phyloP scores from a whole-genome alignment of 73 alveolate genomes.

The Stentor roeselii region DNA sequence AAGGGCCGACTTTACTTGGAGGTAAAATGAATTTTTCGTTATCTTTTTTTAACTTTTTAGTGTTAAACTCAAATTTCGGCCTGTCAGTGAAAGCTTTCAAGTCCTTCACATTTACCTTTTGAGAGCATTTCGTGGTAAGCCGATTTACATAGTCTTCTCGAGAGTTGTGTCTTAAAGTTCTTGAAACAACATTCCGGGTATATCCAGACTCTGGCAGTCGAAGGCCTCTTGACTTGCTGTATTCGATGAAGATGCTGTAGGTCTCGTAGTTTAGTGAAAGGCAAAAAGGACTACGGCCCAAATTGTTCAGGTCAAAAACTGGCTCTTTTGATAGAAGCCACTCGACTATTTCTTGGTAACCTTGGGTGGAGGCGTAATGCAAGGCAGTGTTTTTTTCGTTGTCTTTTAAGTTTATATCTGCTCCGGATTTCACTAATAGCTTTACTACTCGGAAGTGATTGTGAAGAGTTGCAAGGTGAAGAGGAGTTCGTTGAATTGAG shows the following conservation, averaged over 20 bases:
- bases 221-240: background rate
- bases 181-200: background rate
- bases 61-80: background rate
- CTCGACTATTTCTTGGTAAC: background rate
- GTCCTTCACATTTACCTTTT: background rate
- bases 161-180: background rate
- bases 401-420: background rate
- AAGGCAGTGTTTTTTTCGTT: background rate
- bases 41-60: background rate
- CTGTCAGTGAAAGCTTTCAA: background rate
- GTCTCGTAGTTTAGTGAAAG: background rate
- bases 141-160: background rate
- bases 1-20: conserved; percentile 39
- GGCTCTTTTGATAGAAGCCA: background rate
- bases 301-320: background rate
- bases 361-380: background rate
- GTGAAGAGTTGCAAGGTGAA: background rate
- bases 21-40: background rate
- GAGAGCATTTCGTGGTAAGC: background rate
- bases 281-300: background rate
- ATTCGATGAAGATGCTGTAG: background rate
- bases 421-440: background rate
- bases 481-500: background rate
- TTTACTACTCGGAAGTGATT: background rate
- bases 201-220: background rate